phyloP scores from a whole-genome alignment of 306 rosid genomes.

The Cicer chorassanicum region DNA sequence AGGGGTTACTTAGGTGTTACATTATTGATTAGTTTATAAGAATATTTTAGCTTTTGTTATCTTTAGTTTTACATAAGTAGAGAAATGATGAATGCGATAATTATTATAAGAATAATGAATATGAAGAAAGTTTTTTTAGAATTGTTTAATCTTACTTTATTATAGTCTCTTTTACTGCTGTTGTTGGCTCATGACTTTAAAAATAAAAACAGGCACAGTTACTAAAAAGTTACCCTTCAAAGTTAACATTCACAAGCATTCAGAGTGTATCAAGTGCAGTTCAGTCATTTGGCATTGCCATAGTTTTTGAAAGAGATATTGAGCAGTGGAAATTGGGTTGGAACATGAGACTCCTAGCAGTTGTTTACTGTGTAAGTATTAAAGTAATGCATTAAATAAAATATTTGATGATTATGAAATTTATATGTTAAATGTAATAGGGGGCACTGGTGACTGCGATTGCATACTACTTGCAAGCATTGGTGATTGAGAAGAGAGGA shows the following conservation, averaged over 20 bases:
- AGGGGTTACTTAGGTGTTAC: neutral
- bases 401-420: neutral
- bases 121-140: too few relatives aligned
- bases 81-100: too few relatives aligned
- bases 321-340: slow-evolving; percentile 64
- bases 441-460: slow-evolving; percentile 51
- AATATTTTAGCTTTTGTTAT: too few relatives aligned
- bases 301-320: slow-evolving; percentile 60
- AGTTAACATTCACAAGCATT: slow-evolving; percentile 50
- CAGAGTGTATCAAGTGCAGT: slow-evolving; percentile 55
- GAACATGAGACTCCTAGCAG: slow-evolving; percentile 52
- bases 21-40: too few relatives aligned
- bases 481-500: slow-evolving; percentile 54
- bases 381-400: neutral
- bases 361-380: slow-evolving; percentile 54
- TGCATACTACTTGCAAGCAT: slow-evolving; percentile 47
- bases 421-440: slow-evolving; percentile 35
- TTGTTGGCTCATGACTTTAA: neutral
- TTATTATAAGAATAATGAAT: too few relatives aligned
- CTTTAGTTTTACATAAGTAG: too few relatives aligned
- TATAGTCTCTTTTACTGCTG: too few relatives aligned
- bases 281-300: slow-evolving; percentile 60
- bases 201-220: slow-evolving; percentile 52
- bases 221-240: slow-evolving; percentile 57
- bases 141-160: too few relatives aligned